Conservation (phyloP, 345 rosid species). For the Citropsis articulata region DNA sequence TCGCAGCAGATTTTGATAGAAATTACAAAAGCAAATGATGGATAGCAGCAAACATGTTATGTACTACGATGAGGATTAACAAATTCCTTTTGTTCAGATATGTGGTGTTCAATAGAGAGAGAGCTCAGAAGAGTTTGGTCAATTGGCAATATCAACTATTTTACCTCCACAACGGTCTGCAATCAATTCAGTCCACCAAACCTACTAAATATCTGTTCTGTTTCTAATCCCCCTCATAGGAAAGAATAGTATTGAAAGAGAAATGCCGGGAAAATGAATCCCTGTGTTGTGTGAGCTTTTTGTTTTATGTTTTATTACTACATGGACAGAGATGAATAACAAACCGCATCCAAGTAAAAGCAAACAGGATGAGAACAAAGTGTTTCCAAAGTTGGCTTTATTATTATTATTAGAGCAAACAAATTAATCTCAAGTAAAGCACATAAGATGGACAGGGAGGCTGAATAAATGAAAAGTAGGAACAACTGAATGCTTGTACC, state of each 20-base stretch:
- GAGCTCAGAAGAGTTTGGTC: neutral
- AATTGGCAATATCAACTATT: neutral
- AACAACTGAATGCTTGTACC: constrained; percentile 19
- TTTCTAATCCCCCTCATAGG: neutral
- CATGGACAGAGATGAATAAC: neutral
- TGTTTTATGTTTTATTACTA: neutral
- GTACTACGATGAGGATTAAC: neutral
- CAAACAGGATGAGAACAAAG: neutral
- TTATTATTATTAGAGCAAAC: constrained; percentile 2
- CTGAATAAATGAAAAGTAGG: neutral
- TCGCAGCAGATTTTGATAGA: neutral
- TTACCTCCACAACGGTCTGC: neutral
- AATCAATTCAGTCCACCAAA: neutral
- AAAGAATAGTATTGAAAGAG: neutral
- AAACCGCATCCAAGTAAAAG: neutral
- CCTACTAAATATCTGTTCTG: neutral
- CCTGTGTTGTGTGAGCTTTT: neutral
- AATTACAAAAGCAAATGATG: neutral
- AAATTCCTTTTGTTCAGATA: neutral
- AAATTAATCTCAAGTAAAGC: neutral
- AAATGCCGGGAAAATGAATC: too few species aligned
- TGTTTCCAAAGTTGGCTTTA: neutral
- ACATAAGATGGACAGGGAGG: constrained; percentile 10
- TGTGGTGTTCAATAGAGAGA: too few species aligned
- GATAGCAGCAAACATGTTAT: neutral